Percentiles rank a stretch among this genome's conserved stretches.
phyloP scores from a whole-genome alignment of 2,329 filamentous ascomycete genomes.

The Plenodomus tracheiphilus region DNA sequence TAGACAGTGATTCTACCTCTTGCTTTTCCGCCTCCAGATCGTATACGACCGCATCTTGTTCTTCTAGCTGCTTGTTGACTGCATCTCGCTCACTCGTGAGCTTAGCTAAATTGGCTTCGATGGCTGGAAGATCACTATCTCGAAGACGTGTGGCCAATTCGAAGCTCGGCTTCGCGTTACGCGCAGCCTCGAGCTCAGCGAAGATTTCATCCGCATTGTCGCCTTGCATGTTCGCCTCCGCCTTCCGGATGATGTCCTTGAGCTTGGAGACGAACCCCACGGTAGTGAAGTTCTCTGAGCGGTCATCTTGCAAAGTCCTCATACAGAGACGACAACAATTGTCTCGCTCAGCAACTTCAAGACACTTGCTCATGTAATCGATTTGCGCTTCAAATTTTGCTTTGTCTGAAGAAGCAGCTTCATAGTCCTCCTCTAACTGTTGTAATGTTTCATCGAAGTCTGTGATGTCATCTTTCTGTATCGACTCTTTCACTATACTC shows the following conservation, averaged over 20 bases:
- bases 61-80: conserved; percentile 53
- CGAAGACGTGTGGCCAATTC: conserved; percentile 74
- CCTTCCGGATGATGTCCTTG: conserved; percentile 56
- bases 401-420: conserved; percentile 63
- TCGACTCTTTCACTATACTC: conserved; percentile 61
- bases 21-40: conserved; percentile 66
- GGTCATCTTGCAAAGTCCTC: conserved; percentile 63
- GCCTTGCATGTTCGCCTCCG: conserved; percentile 60
- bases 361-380: conserved; percentile 71
- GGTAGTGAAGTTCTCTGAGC: conserved; percentile 56
- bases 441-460: conserved; percentile 58
- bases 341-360: conserved; percentile 66
- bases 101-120: conserved; percentile 66
- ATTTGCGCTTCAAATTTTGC: conserved; percentile 70
- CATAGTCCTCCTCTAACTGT: conserved; percentile 55
- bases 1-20: conserved; percentile 75
- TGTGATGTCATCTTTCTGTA: conserved; percentile 38
- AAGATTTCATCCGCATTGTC: conserved; percentile 66
- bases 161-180: conserved; percentile 61
- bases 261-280: conserved; percentile 69
- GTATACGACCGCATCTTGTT: conserved; percentile 68
- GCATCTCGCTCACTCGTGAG: conserved; percentile 47
- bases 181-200: conserved; percentile 62
- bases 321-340: conserved; percentile 78
- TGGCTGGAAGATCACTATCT: conserved; percentile 67